These are phyloP conservation scores for Mortierella sp. DNA, from an alignment of 371 early-diverging fungal genomes.

Conservation along the genomic window DNA sequence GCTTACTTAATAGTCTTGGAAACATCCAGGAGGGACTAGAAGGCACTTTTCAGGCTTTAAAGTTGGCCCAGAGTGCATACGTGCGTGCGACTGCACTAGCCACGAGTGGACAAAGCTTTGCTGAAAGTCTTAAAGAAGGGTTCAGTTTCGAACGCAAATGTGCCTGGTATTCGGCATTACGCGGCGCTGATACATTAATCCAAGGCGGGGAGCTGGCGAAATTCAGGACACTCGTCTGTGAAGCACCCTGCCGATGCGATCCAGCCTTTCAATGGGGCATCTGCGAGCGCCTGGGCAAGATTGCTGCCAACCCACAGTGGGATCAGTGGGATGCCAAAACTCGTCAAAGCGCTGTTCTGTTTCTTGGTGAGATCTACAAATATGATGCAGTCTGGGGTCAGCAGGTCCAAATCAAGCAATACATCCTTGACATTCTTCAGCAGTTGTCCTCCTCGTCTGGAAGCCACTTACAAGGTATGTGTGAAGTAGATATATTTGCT, in stretches of 20 bases:
- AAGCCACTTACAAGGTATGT: background rate
- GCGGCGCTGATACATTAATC: background rate
- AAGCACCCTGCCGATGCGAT: conserved; percentile 2
- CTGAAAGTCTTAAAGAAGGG: background rate
- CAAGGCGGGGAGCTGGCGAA: conserved; percentile 2
- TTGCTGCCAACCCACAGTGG: background rate
- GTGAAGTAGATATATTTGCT: background rate
- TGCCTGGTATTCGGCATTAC: conserved; percentile 4
- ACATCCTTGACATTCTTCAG: background rate
- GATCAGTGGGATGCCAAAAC: background rate
- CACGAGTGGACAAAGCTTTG: background rate
- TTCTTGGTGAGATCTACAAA: conserved; percentile 4
- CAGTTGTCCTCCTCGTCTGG: background rate
- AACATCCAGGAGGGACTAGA: background rate
- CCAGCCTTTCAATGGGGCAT: conserved; percentile 20
- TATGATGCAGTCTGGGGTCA: background rate
- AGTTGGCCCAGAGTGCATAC: background rate
- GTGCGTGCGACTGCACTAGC: background rate
- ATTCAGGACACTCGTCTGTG: conserved; percentile 5
- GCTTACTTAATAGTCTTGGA: background rate
- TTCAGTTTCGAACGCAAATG: background rate
- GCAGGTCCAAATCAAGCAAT: conserved; percentile 3
- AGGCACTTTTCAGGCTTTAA: background rate
- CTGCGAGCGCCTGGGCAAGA: conserved; percentile 15
- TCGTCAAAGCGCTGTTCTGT: background rate